A percentile compares a stretch with the other conserved stretches of the same genome.
These are phyloP conservation scores for Dryadomyces quercus-mongolicae DNA, from an alignment of 2,329 filamentous ascomycete species.

Conservation along the genomic window DNA sequence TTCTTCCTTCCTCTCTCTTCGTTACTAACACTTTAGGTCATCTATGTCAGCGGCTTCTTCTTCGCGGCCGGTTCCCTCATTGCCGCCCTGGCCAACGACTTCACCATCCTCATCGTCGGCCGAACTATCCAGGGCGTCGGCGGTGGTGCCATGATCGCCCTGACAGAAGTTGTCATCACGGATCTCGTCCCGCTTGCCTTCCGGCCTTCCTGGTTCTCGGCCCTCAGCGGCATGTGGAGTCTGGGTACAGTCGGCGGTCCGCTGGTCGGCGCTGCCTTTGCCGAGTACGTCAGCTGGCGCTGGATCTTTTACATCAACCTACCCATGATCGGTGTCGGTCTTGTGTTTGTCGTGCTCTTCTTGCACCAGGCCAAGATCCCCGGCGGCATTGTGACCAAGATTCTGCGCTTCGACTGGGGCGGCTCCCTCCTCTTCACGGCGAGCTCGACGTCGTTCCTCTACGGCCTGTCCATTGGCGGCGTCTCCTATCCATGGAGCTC, in stretches of 20 bases:
- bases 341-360: slow-evolving; percentile 13
- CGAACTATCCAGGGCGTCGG: slow-evolving; percentile 24
- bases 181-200: slow-evolving; percentile 18
- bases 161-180: slow-evolving; percentile 22
- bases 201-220: slow-evolving; percentile 14
- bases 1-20: slow-evolving; percentile 23
- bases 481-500: slow-evolving; percentile 28
- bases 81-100: slow-evolving; percentile 17
- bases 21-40: slow-evolving; percentile 5
- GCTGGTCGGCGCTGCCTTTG: slow-evolving; percentile 14
- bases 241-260: slow-evolving; percentile 15
- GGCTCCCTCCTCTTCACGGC: slow-evolving; percentile 30
- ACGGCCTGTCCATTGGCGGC: slow-evolving; percentile 31
- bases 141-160: slow-evolving; percentile 21
- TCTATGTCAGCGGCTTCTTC: slow-evolving; percentile 9
- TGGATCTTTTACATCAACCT: slow-evolving; percentile 33
- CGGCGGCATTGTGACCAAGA: slow-evolving; percentile 19
- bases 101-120: slow-evolving; percentile 20
- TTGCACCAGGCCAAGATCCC: slow-evolving; percentile 24
- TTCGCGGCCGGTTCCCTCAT: slow-evolving; percentile 18
- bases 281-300: slow-evolving; percentile 15
- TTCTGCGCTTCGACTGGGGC: slow-evolving; percentile 27
- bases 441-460: slow-evolving; percentile 26
- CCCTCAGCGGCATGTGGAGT: slow-evolving; percentile 12
- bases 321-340: slow-evolving; percentile 21